Conservation (phyloP, 2,329 filamentous ascomycete genomes). For the Cladosporium sp. region DNA sequence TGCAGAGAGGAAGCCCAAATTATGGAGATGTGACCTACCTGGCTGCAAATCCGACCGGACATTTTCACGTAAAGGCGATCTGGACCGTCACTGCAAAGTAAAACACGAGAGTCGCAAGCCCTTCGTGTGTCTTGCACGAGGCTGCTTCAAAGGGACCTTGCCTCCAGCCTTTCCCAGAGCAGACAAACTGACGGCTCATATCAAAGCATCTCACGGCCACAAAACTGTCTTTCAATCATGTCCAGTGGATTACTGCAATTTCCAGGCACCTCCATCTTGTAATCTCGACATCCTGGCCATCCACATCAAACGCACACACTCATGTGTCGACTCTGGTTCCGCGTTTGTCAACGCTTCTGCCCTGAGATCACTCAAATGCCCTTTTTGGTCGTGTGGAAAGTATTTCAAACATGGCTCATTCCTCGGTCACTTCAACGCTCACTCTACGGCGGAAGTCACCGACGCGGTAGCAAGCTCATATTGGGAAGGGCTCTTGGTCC, state of each 20-base stretch:
- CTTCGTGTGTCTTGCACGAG: background rate
- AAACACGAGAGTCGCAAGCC: background rate
- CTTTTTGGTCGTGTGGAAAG: background rate
- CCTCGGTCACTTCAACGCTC: background rate
- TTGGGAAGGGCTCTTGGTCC: too few relatives aligned
- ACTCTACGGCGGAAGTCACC: background rate
- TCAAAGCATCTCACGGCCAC: background rate
- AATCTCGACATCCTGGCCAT: background rate
- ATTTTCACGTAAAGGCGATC: background rate
- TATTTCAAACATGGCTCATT: background rate
- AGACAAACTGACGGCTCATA: background rate
- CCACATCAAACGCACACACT: background rate
- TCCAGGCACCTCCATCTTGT: background rate
- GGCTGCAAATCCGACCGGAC: background rate
- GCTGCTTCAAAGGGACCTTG: background rate
- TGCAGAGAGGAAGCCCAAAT: too few relatives aligned
- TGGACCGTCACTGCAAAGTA: background rate
- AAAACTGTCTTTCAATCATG: background rate
- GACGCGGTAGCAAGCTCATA: too few relatives aligned
- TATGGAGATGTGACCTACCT: background rate
- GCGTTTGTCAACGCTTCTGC: background rate
- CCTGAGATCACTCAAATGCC: background rate
- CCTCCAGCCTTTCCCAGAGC: background rate
- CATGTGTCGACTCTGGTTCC: background rate
- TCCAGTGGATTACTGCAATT: background rate